These are phyloP conservation scores for Trametes pubescens DNA, from an alignment of 1,284 basidiomycete species.

Conservation along the genomic window DNA sequence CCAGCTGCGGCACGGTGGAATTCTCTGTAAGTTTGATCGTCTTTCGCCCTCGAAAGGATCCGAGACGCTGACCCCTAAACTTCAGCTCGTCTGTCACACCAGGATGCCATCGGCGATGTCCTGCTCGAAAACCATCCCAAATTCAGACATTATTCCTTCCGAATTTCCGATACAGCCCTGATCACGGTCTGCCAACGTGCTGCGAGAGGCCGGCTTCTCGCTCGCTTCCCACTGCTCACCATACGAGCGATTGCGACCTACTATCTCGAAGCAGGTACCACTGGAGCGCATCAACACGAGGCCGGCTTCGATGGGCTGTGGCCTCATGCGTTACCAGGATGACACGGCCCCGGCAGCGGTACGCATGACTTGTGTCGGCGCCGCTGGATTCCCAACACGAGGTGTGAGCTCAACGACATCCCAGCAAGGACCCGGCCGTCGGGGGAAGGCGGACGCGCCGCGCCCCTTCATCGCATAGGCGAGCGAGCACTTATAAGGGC, in stretches of 20 bases:
- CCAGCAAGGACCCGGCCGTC: not conserved
- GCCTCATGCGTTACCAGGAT: not conserved
- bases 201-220: not conserved
- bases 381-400: not conserved
- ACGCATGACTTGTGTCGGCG: not conserved
- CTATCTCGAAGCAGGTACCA: not conserved
- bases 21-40: too few relatives aligned
- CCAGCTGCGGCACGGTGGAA: too few relatives aligned
- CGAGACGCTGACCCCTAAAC: not conserved
- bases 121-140: too few relatives aligned
- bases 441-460: not conserved
- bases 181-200: constrained; percentile 3
- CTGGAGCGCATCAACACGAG: not conserved
- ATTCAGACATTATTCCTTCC: not conserved
- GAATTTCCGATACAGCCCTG: not conserved
- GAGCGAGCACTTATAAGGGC: not conserved
- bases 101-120: not conserved
- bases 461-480: not conserved
- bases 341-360: not conserved
- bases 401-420: not conserved
- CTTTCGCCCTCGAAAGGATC: not conserved
- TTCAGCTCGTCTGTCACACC: not conserved
- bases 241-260: not conserved
- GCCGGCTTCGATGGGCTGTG: not conserved
- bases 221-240: not conserved